These are phyloP conservation scores for Coriolopsis trogii DNA, from an alignment of 1,284 basidiomycete genomes.

Conservation along the genomic window DNA sequence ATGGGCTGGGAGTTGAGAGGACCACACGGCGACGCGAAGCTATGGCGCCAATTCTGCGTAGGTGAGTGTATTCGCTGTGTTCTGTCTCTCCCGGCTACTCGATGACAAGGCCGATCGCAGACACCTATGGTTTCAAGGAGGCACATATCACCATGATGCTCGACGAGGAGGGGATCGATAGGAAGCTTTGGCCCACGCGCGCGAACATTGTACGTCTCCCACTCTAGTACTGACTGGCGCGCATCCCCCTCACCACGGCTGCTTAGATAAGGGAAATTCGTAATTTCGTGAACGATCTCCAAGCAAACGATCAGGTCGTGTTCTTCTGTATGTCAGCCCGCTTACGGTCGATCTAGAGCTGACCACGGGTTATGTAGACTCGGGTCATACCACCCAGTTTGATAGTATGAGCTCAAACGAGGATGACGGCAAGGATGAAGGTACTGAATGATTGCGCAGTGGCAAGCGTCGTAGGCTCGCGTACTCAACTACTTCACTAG, in stretches of 20 bases:
- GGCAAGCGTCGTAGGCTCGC: not conserved
- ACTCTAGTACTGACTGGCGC: no score
- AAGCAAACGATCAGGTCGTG: slow-evolving; percentile 17
- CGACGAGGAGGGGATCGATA: slow-evolving; percentile 9
- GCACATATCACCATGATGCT: slow-evolving; percentile 17
- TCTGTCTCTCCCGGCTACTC: not conserved
- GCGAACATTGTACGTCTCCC: slow-evolving; percentile 8
- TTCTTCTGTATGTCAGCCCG: slow-evolving; percentile 19
- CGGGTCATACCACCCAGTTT: slow-evolving; percentile 25
- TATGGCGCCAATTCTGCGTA: slow-evolving; percentile 12
- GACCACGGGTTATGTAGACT: slow-evolving; percentile 4
- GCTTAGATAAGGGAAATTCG: no score
- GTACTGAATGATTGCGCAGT: slow-evolving; percentile 24
- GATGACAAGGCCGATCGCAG: not conserved
- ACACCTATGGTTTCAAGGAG: slow-evolving; percentile 7
- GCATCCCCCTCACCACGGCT: no score
- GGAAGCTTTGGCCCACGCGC: slow-evolving; percentile 5
- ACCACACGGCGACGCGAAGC: slow-evolving; percentile 9
- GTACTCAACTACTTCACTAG: not conserved
- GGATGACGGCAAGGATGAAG: slow-evolving; percentile 37
- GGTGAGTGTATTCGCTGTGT: slow-evolving; percentile 4
- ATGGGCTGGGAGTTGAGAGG: not conserved
- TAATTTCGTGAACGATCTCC: slow-evolving; percentile 13
- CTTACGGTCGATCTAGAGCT: not conserved
- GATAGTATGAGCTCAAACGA: slow-evolving; percentile 14